These are phyloP conservation scores for Phytopythium helicoides DNA, from an alignment of 352 stramenopile species.

Conservation along the genomic window DNA sequence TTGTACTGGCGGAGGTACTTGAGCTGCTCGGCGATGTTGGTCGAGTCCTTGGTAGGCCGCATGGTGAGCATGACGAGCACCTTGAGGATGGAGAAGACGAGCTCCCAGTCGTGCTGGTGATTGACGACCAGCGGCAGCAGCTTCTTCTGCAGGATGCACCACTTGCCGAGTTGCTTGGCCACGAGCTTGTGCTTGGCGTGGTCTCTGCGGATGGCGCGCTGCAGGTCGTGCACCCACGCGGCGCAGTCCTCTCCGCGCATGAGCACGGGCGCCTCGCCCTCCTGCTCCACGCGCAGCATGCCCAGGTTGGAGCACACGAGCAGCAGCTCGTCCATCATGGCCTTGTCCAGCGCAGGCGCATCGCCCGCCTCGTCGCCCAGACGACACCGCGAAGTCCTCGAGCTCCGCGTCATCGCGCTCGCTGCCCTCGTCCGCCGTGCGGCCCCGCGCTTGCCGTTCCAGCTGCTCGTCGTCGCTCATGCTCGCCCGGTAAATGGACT, in stretches of 20 bases:
- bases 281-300: slow-evolving; percentile 61
- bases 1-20: slow-evolving; percentile 86
- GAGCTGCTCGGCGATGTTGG: slow-evolving; percentile 75
- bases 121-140: slow-evolving; percentile 82
- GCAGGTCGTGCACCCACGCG: slow-evolving; percentile 84
- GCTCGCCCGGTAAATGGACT: too few relatives aligned
- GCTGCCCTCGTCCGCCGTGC: slow-evolving; percentile 6
- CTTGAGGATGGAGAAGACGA: slow-evolving; percentile 90
- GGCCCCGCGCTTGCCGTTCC: not conserved
- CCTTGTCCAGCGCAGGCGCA: slow-evolving; percentile 46
- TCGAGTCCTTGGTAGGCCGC: slow-evolving; percentile 76
- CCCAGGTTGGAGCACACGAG: slow-evolving; percentile 88
- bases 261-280: slow-evolving; percentile 58
- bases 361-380: slow-evolving; percentile 40
- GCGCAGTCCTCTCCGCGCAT: slow-evolving; percentile 84
- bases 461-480: slow-evolving; percentile 2
- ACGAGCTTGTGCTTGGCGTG: slow-evolving; percentile 82
- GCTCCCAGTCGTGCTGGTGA: slow-evolving; percentile 81
- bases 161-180: slow-evolving; percentile 81
- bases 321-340: slow-evolving; percentile 86
- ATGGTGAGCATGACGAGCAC: slow-evolving; percentile 91
- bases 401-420: slow-evolving; percentile 32
- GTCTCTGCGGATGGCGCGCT: slow-evolving; percentile 77
- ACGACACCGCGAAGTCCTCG: slow-evolving; percentile 58
- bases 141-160: slow-evolving; percentile 88